Evolutionary conservation across 1,284 basidiomycete species (phyloP), one percentile per base, ranked within the genome.

Genomic region (Porogramme epimiltina): DNA sequence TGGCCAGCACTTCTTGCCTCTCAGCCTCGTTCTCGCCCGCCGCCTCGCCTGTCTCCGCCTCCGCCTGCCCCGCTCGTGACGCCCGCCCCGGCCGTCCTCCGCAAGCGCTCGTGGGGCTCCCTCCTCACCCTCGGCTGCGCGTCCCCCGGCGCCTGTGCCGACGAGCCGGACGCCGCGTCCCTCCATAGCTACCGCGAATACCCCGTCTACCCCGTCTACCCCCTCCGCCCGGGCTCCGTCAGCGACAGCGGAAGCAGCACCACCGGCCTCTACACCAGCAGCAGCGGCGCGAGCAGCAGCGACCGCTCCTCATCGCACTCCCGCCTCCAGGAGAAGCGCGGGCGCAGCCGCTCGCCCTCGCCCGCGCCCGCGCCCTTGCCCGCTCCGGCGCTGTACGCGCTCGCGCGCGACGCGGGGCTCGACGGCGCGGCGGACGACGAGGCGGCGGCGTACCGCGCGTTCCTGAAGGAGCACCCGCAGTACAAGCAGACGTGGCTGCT

Each of bases 401-500:
- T 31, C 54, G 31, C 55, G 57, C 24, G 36, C 51, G 20, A 31
- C n/a, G 23, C 61, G 46, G 58, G 51, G 22, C 54, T 63, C 22
- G 56, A 68, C 58, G 59, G 68, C 49, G 55, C 66, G 52, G 66
- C 66, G 43, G 62, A 66, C 61, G 52, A 57, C 61, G 61, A n/a
- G n/a, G n/a, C n/a, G n/a, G n/a, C n/a, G n/a, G 34, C 34, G 9
- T 37, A 10, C n/a, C 34, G 34, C 10, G 16, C 9, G 6, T 37
- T 37, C 34, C 34, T 37, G 9, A 37, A 37, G n/a, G 58, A 65
- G 19, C 71, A 72, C 56, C 74, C 75, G 18, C 69, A 70, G 42
- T 75, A 75, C 57, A 57, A 66, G 37, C 65, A 67, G 38, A 74
- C 74, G 5, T 71, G 70, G 66, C 69, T 69, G 49, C 68, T 91